phyloP scores from a whole-genome alignment of 2,329 filamentous ascomycete genomes.

The Ophiostoma piceae region DNA sequence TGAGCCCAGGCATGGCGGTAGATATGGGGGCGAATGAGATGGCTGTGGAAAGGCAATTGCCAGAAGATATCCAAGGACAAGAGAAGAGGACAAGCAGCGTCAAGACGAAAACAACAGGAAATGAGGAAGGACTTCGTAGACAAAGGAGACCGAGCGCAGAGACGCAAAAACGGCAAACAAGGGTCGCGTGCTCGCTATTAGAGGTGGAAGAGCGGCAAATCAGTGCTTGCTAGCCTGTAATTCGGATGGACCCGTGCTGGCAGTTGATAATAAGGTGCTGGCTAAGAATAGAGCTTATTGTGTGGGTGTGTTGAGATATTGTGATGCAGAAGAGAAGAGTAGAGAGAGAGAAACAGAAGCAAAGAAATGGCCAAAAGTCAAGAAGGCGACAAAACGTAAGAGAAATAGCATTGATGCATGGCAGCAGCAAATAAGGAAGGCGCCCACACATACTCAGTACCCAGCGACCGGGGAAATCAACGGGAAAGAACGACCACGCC shows the following conservation, averaged over 20 bases:
- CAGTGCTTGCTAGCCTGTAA: not conserved
- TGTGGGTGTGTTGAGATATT: not conserved
- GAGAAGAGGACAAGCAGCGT: not conserved
- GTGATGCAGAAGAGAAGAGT: not conserved
- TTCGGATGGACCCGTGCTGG: slow-evolving; percentile 3
- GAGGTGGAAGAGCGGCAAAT: not conserved
- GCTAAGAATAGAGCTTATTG: not conserved
- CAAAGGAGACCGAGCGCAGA: not conserved
- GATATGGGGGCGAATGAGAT: not conserved
- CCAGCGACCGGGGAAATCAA: not conserved
- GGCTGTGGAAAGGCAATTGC: not conserved
- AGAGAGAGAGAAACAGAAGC: not conserved
- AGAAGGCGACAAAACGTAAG: not conserved
- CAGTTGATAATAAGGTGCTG: not conserved
- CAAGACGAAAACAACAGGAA: not conserved
- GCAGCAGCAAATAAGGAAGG: not conserved
- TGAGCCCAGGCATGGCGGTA: not conserved
- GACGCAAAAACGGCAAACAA: not conserved
- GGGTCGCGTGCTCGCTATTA: not conserved
- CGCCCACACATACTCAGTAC: not conserved
- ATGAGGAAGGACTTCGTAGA: not conserved
- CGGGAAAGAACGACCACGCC: not conserved
- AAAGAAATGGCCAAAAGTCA: not conserved
- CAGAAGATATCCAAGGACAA: not conserved
- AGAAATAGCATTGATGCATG: not conserved